These are phyloP conservation scores for Blastocystis sp. DNA, from an alignment of 352 stramenopile genomes.

Conservation along the genomic window DNA sequence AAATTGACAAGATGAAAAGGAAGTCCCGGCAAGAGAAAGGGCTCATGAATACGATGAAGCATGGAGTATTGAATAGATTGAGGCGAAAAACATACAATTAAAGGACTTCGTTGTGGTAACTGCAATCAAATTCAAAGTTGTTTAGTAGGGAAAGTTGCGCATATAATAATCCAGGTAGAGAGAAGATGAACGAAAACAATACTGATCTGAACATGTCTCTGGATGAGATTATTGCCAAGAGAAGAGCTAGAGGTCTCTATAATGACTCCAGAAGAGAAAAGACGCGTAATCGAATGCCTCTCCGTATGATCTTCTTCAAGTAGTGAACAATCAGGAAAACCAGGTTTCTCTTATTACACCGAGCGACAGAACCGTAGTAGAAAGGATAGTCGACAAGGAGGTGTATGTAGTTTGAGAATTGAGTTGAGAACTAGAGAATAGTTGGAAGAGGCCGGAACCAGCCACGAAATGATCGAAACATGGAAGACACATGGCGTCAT, in stretches of 20 bases:
- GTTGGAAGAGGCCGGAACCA: background rate
- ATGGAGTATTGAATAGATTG: too few relatives aligned
- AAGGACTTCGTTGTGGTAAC: too few relatives aligned
- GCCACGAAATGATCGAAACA: background rate
- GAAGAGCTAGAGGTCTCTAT: background rate
- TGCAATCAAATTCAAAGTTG: background rate
- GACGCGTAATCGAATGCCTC: background rate
- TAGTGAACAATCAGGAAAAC: too few relatives aligned
- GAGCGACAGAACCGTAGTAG: too few relatives aligned
- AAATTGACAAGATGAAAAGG: too few relatives aligned
- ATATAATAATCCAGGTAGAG: background rate
- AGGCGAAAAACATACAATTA: too few relatives aligned
- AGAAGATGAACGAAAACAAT: constrained; percentile 13
- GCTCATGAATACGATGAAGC: too few relatives aligned
- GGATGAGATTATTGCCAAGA: constrained; percentile 35
- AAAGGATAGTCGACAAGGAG: too few relatives aligned
- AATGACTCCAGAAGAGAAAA: background rate
- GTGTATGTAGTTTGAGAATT: too few relatives aligned
- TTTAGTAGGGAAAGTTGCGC: background rate
- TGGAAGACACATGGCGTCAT: constrained; percentile 23
- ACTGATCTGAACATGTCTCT: constrained; percentile 30
- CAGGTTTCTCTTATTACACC: too few relatives aligned
- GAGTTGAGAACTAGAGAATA: too few relatives aligned
- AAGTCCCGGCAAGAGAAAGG: too few relatives aligned
- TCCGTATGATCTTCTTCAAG: background rate